Conservation (phyloP, 768 basidiomycete genomes). For the Trametopsis cervina region DNA sequence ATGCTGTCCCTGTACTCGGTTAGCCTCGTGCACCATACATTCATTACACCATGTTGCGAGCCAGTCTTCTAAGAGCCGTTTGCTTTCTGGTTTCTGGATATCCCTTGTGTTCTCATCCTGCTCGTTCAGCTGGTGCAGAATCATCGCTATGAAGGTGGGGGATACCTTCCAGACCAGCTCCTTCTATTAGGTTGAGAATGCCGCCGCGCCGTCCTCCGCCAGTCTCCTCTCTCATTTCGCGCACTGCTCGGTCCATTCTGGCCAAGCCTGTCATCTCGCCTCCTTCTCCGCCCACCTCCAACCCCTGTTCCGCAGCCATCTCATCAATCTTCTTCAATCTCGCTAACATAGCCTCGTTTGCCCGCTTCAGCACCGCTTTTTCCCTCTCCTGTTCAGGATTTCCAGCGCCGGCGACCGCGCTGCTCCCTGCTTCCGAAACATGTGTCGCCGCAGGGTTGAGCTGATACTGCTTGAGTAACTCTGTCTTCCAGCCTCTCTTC, state of each 20-base stretch:
- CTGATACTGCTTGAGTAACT: too few relatives aligned
- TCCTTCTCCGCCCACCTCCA: constrained; percentile 37
- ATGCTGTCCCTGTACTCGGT: too few relatives aligned
- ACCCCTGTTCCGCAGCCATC: constrained; percentile 32
- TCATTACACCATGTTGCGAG: too few relatives aligned
- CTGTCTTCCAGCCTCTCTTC: neutral
- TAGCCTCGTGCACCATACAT: too few relatives aligned
- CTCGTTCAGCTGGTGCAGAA: too few relatives aligned
- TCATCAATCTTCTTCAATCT: constrained; percentile 49
- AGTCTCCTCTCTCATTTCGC: constrained; percentile 22
- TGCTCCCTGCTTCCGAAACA: neutral
- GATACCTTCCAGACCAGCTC: too few relatives aligned
- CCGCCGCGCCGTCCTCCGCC: constrained; percentile 25
- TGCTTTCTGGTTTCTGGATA: too few relatives aligned
- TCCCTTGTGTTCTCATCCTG: too few relatives aligned
- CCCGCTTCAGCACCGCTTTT: constrained; percentile 32
- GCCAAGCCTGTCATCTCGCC: constrained; percentile 37
- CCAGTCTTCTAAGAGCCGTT: too few relatives aligned
- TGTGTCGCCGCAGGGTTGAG: neutral
- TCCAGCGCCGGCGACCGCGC: neutral
- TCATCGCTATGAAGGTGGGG: too few relatives aligned
- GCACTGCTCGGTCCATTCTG: constrained; percentile 42
- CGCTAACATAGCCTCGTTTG: constrained; percentile 41
- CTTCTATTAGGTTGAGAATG: constrained; percentile 41
- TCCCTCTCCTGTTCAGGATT: neutral